Evolutionary conservation across 208 protist genomes (phyloP).

Genomic region (Trypanosoma melophagium): DNA sequence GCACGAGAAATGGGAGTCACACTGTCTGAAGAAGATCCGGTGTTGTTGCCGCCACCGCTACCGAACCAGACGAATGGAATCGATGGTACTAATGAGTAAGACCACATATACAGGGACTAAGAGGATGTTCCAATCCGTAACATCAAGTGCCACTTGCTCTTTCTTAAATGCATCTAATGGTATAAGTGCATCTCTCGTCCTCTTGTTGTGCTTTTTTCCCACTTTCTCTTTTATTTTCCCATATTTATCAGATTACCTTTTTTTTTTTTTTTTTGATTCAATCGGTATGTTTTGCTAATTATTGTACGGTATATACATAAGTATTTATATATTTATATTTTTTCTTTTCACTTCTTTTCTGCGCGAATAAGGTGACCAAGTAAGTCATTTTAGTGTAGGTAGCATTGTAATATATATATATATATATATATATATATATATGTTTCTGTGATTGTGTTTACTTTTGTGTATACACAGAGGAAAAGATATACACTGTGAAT

Average conservation of each 20-base stretch:
- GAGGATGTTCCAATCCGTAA: too few relatives aligned
- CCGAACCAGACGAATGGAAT: neutral
- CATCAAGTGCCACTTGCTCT: too few relatives aligned
- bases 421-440: constrained; percentile 10
- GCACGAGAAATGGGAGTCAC: neutral
- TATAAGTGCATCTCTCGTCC: too few relatives aligned
- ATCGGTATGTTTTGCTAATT: neutral
- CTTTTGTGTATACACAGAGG: neutral
- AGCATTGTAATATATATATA: neutral
- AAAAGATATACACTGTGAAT: neutral
- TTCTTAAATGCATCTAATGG: too few relatives aligned
- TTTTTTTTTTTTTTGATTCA: constrained; percentile 2
- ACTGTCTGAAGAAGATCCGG: neutral
- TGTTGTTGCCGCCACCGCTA: too few relatives aligned
- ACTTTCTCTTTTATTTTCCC: too few relatives aligned
- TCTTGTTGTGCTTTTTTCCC: neutral
- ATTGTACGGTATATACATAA: neutral
- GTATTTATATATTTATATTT: too few relatives aligned
- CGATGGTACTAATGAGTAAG: neutral
- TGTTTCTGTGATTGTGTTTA: neutral
- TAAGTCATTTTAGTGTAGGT: too few relatives aligned
- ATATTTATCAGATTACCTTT: neutral
- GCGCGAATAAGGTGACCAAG: too few relatives aligned
- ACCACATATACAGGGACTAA: too few relatives aligned
- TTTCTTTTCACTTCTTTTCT: too few relatives aligned